Evolutionary conservation across 2,329 filamentous ascomycete genomes (phyloP), one percentile per base, ranked within the genome.

Genomic region (Phoma sp.): DNA sequence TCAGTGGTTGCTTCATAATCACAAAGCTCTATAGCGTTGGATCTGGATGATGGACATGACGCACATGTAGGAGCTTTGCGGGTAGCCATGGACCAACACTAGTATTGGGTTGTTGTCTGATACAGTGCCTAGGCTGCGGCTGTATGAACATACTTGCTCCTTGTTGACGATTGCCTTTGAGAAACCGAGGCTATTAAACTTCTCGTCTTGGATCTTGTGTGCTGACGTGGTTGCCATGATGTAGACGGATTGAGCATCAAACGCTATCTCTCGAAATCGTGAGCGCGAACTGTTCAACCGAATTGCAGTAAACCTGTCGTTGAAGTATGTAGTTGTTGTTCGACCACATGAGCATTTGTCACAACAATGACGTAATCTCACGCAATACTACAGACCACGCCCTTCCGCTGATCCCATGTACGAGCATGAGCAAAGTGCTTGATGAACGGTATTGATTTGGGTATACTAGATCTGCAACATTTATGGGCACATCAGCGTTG

Each of bases 81-180:
- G 72, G 39, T 74, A 74, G 8, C 72, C 72, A 55, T 74, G 72
- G 12, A 74, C 38, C 19, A 74, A 53, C 1, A 73, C 67, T 1
- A 74, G 39, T 8, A 73, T 56, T 1, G 71, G 72, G 32, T 74
- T 73, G 24, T 62, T 55, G 1, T 66, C 63, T 6, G 62, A 67
- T 3, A 61, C 67, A 13, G 58, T 25, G 1, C 61, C 63, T 9
- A 74, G 49, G 21, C 49, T 50, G 17, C 67, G 68, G 55, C 59
- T 70, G 36, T 74, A 73, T 8, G 46, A 62, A 45, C 58, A 62
- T 1, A 73, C 64, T 35, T 67, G 60, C 32, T 69, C 64, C 19
- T 65, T 61, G 27, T 69, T 69, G 25, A 69, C 62, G 2, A 62
- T 62, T 4, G 51, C 64, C 52, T 69, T 73, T 17, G 58, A 51